phyloP scores from a whole-genome alignment of 1,284 basidiomycete genomes.

The Serendipita sp. region DNA sequence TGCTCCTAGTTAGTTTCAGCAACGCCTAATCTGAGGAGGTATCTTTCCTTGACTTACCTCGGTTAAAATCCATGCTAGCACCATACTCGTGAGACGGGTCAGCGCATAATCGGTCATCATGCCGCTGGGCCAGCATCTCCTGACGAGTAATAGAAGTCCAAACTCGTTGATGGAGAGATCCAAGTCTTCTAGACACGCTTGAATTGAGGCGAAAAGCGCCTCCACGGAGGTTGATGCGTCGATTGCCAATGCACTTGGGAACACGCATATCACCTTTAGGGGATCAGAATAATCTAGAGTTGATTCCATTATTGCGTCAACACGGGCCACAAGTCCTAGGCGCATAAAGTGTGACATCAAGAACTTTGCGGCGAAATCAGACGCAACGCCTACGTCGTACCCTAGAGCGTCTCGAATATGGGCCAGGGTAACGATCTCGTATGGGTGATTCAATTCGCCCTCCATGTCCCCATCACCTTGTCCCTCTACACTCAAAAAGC shows the following conservation, averaged over 20 bases:
- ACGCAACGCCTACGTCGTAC: constrained; percentile 39
- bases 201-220: constrained; percentile 53
- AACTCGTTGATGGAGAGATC: constrained; percentile 61
- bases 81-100: constrained; percentile 20
- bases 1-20: constrained; percentile 34
- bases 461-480: constrained; percentile 25
- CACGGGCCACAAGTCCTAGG: constrained; percentile 42
- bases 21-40: not conserved
- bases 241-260: constrained; percentile 53
- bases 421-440: constrained; percentile 42
- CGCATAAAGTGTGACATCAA: constrained; percentile 46
- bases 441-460: constrained; percentile 31
- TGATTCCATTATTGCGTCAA: constrained; percentile 22
- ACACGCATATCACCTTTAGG: constrained; percentile 25
- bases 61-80: constrained; percentile 20
- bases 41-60: constrained; percentile 33
- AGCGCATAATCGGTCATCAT: constrained; percentile 52
- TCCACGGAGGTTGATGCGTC: constrained; percentile 62
- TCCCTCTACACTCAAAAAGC: constrained; percentile 11
- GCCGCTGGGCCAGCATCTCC: constrained; percentile 57
- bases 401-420: constrained; percentile 50
- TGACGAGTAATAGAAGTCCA: constrained; percentile 47
- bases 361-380: constrained; percentile 36
- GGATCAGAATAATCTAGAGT: constrained; percentile 6
- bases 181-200: constrained; percentile 51